phyloP scores from a whole-genome alignment of 2,329 filamentous ascomycete genomes.

The Cordyceps cateniannulata region DNA sequence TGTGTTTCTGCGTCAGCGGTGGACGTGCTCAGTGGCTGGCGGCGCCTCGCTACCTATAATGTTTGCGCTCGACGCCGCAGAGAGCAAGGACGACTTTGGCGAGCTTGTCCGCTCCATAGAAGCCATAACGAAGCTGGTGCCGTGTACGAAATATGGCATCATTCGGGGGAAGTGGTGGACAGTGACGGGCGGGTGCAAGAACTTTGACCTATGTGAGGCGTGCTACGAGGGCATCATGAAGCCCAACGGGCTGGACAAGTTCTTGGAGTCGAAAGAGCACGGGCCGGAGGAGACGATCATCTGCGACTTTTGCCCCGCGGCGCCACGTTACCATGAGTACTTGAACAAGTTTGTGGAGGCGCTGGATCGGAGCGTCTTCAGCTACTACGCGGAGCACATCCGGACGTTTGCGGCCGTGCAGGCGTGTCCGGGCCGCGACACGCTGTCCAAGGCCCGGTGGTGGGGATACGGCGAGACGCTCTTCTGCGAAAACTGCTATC shows the following conservation, averaged over 20 bases:
- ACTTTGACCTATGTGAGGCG: constrained; percentile 26
- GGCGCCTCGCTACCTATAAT: constrained; percentile 17
- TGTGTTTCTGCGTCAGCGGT: constrained; percentile 17
- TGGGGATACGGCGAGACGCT: constrained; percentile 29
- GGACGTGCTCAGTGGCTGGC: constrained; percentile 21
- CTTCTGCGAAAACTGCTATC: constrained; percentile 29
- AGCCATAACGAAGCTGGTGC: constrained; percentile 17
- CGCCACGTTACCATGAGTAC: constrained; percentile 21
- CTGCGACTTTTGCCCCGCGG: constrained; percentile 25
- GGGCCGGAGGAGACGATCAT: constrained; percentile 18
- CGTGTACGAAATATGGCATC: constrained; percentile 24
- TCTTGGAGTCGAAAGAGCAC: constrained; percentile 22
- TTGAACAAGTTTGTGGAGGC: constrained; percentile 23
- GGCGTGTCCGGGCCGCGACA: constrained; percentile 23
- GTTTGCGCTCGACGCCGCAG: constrained; percentile 21
- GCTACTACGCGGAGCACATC: constrained; percentile 23
- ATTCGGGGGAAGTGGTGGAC: constrained; percentile 30
- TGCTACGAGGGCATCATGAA: constrained; percentile 26
- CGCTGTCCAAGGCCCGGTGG: constrained; percentile 23
- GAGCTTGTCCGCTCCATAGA: constrained; percentile 23
- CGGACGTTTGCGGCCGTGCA: constrained; percentile 23
- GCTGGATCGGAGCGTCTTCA: constrained; percentile 26
- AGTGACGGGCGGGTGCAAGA: constrained; percentile 17
- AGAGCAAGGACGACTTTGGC: constrained; percentile 20
- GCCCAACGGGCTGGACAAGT: constrained; percentile 20